Evolutionary conservation across 352 stramenopile genomes (phyloP), one percentile per base, ranked within the genome.

Genomic region (Phytophthora fragariae): DNA sequence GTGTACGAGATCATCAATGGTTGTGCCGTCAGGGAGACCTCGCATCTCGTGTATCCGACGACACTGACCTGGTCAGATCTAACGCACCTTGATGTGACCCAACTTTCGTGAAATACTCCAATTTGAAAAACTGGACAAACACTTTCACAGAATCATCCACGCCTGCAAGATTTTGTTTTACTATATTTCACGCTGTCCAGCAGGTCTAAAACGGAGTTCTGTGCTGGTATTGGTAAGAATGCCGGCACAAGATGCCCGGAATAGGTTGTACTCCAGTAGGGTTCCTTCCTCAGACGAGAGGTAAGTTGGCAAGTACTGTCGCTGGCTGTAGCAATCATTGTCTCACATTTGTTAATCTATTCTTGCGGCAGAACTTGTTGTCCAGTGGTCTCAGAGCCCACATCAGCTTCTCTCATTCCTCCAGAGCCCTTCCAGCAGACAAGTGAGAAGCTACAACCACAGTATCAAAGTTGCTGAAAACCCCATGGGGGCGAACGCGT

Each of bases 1-100:
- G 68, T 82, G 14, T 82, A 81, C 62, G 72, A 80, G 2, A 72
- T 84, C 9, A 73, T 76, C 27, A 66, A 73, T 3, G 73, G 66
- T 3, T 68, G 44, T 31, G 75, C 63, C 5, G 66, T 80, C 21
- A 80, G 73, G 12, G 66, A 79, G 37, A 83, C 73, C 1, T 69
- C 76, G 15, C 62, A 64, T 8, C 62, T 83, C 6, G 65, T 81
- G 44, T 83, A 83, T 29, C 76, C 73, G 19, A 60, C 65, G 1
- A 79, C 73, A 1, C 68, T 83, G 3, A 62, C 24, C 21, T 83
- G 76, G 76, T 58, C 55, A 11, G 76, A 83, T 21, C 62, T 83
- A 11, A 15, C 56, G 19, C 64, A 52, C 17, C 46, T 79, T 11
- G 75, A 79, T 46, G 56, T 81, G 44, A 76, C 35, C 0, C 60